A percentile compares a stretch with the other conserved stretches of the same genome.
These are phyloP conservation scores for Caloboletus inedulis DNA, from an alignment of 1,284 basidiomycete species.

Conservation along the genomic window DNA sequence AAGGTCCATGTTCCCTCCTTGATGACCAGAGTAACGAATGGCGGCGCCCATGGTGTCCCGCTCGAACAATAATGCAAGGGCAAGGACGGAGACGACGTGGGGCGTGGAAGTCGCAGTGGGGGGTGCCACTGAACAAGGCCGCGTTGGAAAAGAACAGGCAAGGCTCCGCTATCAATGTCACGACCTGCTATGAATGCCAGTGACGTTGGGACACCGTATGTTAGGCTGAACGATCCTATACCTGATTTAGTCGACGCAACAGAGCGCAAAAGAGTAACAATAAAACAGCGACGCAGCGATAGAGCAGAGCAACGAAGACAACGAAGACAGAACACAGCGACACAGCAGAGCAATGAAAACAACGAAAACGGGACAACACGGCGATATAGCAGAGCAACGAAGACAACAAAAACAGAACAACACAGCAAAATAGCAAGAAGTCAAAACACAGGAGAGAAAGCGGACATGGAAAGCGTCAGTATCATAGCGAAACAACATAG, in stretches of 20 bases:
- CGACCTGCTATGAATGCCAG: background rate
- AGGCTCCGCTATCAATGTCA: too few species aligned
- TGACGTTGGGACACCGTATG: too few species aligned
- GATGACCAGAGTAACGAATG: too few species aligned
- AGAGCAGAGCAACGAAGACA: too few species aligned
- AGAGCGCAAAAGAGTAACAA: background rate
- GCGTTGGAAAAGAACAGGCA: too few species aligned
- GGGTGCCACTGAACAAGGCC: too few species aligned
- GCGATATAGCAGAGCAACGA: background rate
- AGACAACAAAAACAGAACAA: background rate
- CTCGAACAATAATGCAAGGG: too few species aligned
- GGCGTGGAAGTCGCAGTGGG: too few species aligned
- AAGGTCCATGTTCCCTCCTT: too few species aligned
- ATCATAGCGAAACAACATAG: background rate
- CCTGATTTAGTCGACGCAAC: background rate
- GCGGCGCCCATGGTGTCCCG: too few species aligned
- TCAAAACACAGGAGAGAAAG: background rate
- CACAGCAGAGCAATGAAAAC: background rate
- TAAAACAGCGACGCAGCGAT: background rate
- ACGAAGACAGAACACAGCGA: too few species aligned
- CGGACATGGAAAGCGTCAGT: background rate
- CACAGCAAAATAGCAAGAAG: background rate
- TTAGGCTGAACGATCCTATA: background rate
- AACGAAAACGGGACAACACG: background rate
- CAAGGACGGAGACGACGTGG: too few species aligned